Evolutionary conservation across 345 rosid genomes (phyloP).

Genomic region (Brassica napus): DNA sequence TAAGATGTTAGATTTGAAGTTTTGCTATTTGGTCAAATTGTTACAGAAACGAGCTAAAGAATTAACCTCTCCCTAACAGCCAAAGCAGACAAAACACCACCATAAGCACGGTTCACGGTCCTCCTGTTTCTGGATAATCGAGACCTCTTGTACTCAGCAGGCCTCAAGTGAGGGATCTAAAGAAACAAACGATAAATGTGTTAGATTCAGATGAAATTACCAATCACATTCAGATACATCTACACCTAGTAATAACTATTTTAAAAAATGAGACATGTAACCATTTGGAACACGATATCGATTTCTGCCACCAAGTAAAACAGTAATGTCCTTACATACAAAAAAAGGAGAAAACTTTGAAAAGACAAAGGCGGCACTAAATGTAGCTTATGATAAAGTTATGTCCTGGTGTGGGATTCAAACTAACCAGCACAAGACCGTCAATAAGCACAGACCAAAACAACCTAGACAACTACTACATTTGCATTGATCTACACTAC

Average conservation of each 20-base stretch:
- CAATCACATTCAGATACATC: background rate
- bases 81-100: constrained; percentile 78
- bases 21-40: background rate
- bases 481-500: background rate
- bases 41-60: background rate
- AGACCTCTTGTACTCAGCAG: constrained; percentile 84
- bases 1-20: background rate
- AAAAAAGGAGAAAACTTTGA: constrained; percentile 12
- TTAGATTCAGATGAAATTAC: background rate
- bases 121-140: constrained; percentile 72
- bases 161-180: constrained; percentile 91
- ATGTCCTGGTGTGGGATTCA: constrained; percentile 36
- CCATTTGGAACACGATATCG: background rate
- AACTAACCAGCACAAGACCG: constrained; percentile 55
- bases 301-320: constrained; percentile 29
- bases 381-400: constrained; percentile 62
- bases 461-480: background rate
- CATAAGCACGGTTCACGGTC: constrained; percentile 88
- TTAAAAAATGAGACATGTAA: background rate
- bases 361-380: constrained; percentile 31
- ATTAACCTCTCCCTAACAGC: constrained; percentile 87
- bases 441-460: constrained; percentile 16
- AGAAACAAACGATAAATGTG: background rate
- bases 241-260: background rate
- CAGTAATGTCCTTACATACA: background rate